Evolutionary conservation across 2,329 filamentous ascomycete genomes (phyloP).

Genomic region (Chalaropsis ovoidea): DNA sequence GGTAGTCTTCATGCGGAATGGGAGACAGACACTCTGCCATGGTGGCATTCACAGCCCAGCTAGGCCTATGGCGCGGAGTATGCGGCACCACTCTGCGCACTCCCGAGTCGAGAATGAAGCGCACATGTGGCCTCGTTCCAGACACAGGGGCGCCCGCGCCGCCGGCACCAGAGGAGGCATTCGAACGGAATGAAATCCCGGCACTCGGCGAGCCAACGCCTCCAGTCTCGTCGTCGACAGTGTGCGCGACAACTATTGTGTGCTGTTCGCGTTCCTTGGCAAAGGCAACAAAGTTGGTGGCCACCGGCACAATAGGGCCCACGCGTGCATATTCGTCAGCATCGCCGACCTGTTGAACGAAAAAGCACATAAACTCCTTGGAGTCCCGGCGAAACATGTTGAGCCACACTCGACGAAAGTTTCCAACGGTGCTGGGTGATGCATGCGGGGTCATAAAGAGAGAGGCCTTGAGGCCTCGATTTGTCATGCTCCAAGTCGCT

Average conservation of each 20-base stretch:
- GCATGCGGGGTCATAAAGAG: constrained; percentile 24
- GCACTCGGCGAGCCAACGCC: constrained; percentile 1
- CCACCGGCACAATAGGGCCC: constrained; percentile 21
- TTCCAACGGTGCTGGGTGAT: constrained; percentile 19
- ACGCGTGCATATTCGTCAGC: constrained; percentile 23
- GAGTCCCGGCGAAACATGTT: constrained; percentile 20
- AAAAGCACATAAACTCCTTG: constrained; percentile 25
- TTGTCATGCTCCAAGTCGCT: constrained; percentile 22
- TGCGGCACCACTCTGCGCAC: constrained; percentile 20
- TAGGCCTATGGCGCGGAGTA: constrained; percentile 20
- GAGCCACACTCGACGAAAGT: constrained; percentile 26
- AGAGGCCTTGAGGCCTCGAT: constrained; percentile 21
- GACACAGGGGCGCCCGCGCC: not conserved
- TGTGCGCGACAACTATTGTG: constrained; percentile 24
- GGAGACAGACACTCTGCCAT: constrained; percentile 20
- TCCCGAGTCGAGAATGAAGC: constrained; percentile 19
- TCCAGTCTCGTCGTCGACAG: constrained; percentile 9
- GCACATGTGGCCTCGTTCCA: constrained; percentile 17
- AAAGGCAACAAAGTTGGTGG: constrained; percentile 20
- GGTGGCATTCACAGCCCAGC: constrained; percentile 18
- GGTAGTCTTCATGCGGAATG: constrained; percentile 23
- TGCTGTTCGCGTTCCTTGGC: constrained; percentile 20
- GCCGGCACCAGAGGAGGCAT: not conserved
- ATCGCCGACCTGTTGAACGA: constrained; percentile 25
- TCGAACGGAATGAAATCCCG: constrained; percentile 11